Conservation (phyloP, 2,329 filamentous ascomycete genomes). For the Cordyceps tenuipes region DNA sequence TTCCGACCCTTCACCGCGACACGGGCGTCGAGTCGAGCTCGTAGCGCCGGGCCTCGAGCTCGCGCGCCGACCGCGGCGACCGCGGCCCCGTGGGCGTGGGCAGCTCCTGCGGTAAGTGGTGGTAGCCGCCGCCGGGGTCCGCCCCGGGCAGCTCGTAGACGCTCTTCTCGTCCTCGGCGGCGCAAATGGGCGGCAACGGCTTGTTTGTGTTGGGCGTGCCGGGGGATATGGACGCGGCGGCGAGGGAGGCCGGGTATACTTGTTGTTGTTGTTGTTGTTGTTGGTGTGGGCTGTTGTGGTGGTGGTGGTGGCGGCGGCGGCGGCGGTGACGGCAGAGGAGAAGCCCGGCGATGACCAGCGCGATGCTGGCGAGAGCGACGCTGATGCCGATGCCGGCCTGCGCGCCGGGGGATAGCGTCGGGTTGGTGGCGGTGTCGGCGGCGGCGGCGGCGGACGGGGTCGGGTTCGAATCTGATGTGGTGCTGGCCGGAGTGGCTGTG, state of each 20-base stretch:
- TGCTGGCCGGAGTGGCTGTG: constrained; percentile 9
- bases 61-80: not conserved
- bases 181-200: not conserved
- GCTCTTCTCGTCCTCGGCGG: not conserved
- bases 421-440: not conserved
- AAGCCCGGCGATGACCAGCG: constrained; percentile 17
- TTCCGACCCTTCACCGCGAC: not conserved
- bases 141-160: not conserved
- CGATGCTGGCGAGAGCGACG: constrained; percentile 20
- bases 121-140: not conserved
- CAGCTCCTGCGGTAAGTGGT: constrained; percentile 9
- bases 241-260: not conserved
- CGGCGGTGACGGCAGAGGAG: constrained; percentile 21
- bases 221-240: not conserved
- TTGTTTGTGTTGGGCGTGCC: not conserved
- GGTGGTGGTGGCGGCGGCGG: not conserved
- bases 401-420: constrained; percentile 22
- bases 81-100: not conserved
- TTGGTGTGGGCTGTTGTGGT: too few relatives aligned
- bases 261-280: not conserved
- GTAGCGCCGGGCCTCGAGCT: not conserved
- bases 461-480: not conserved
- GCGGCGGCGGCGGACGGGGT: not conserved
- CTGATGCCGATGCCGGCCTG: constrained; percentile 25
- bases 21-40: constrained; percentile 13